These are phyloP conservation scores for Pyrus pyrifolia DNA, from an alignment of 306 rosid species.

Conservation along the genomic window DNA sequence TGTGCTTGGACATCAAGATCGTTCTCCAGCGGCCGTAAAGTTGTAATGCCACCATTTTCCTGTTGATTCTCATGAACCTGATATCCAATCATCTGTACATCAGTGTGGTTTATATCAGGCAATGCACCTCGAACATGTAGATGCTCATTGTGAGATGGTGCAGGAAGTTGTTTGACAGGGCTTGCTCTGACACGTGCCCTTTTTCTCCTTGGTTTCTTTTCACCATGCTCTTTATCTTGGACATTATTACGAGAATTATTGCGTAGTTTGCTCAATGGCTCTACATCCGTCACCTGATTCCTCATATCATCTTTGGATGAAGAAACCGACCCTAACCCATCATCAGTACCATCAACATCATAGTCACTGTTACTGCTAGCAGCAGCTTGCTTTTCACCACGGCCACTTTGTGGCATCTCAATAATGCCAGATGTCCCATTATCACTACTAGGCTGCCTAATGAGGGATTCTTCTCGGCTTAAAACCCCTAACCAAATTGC, in stretches of 20 bases:
- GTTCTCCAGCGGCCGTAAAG: conserved; percentile 37
- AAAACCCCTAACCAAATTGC: conserved; percentile 89
- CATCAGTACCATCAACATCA: conserved; percentile 70
- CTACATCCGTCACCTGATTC: conserved; percentile 38
- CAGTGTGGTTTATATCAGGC: conserved; percentile 42
- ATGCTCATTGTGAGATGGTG: conserved; percentile 33
- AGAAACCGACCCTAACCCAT: conserved; percentile 78
- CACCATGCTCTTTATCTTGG: conserved; percentile 36
- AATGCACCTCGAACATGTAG: conserved; percentile 23
- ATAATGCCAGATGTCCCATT: conserved; percentile 73
- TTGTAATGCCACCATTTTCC: conserved; percentile 25
- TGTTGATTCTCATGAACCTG: conserved; percentile 37
- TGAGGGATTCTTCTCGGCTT: conserved; percentile 73
- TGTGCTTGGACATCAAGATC: conserved; percentile 34
- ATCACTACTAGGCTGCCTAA: conserved; percentile 77
- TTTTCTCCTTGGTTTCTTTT: conserved; percentile 36
- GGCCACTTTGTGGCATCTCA: conserved; percentile 41
- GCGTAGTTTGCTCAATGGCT: conserved; percentile 35
- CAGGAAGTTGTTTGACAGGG: conserved; percentile 24
- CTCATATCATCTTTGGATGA: conserved; percentile 71
- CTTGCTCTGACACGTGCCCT: conserved; percentile 30
- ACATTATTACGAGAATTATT: conserved; percentile 12
- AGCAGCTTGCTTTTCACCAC: conserved; percentile 46
- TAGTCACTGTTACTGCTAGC: conserved; percentile 66
- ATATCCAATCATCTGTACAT: conserved; percentile 33